Conservation (phyloP, 768 basidiomycete species). For the Melanogaster broomeanus region DNA sequence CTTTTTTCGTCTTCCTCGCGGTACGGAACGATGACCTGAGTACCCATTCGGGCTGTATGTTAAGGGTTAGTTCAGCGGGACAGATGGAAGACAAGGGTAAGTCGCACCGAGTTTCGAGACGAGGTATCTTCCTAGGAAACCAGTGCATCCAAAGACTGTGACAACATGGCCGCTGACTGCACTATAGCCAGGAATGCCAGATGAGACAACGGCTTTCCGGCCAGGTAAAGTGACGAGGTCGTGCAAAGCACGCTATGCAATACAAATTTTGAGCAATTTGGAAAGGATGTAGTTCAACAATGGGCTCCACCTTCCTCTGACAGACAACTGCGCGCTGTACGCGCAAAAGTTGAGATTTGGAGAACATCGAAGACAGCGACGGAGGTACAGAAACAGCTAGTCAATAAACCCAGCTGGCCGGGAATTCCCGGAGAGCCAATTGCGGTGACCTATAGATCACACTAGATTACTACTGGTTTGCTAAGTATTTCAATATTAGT, state of each 20-base stretch:
- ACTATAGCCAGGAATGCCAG: slow-evolving; percentile 83
- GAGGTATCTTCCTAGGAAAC: slow-evolving; percentile 92
- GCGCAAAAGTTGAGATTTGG: slow-evolving; percentile 50
- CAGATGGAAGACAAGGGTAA: not conserved
- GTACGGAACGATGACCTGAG: slow-evolving; percentile 93
- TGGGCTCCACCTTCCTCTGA: slow-evolving; percentile 45
- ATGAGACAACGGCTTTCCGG: slow-evolving; percentile 66
- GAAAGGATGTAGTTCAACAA: not conserved
- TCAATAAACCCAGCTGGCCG: slow-evolving; percentile 14
- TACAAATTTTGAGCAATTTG: slow-evolving; percentile 1
- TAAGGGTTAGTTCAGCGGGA: not conserved
- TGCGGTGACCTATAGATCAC: too few species aligned
- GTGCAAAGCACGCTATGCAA: slow-evolving; percentile 66
- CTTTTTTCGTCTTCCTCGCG: slow-evolving; percentile 93
- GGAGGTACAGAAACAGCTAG: slow-evolving; percentile 6
- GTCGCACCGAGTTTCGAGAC: slow-evolving; percentile 87
- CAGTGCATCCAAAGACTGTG: slow-evolving; percentile 96
- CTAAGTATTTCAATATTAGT: too few species aligned
- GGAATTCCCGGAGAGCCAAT: slow-evolving; percentile 29
- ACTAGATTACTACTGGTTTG: too few species aligned
- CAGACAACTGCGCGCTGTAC: slow-evolving; percentile 50
- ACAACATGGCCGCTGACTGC: slow-evolving; percentile 89
- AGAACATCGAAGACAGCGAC: slow-evolving; percentile 38
- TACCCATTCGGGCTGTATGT: slow-evolving; percentile 81
- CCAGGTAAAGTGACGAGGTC: slow-evolving; percentile 65